A percentile compares a stretch with the other conserved stretches of the same genome.
These are phyloP conservation scores for Castanopsis chinensis DNA, from an alignment of 306 rosid genomes.

Conservation along the genomic window DNA sequence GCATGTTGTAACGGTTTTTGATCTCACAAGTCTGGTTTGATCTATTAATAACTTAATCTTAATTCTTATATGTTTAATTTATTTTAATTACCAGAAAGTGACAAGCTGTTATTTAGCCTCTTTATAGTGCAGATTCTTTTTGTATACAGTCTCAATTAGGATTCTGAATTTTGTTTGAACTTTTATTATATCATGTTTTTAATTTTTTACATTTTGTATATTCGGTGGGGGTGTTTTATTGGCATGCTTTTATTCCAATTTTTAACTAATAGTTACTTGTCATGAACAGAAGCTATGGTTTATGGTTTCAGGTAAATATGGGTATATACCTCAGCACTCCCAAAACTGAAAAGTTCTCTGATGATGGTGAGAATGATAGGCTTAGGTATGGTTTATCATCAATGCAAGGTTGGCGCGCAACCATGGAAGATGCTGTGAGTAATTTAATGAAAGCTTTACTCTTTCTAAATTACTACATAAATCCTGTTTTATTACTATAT, in stretches of 20 bases:
- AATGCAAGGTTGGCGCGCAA: slow-evolving; percentile 99
- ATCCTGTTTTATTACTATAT: background rate
- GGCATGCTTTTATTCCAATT: background rate
- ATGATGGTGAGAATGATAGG: slow-evolving; percentile 69
- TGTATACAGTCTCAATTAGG: background rate
- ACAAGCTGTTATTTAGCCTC: background rate
- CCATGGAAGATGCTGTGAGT: slow-evolving; percentile 99
- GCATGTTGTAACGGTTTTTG: background rate
- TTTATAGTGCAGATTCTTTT: background rate
- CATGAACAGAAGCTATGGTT: background rate
- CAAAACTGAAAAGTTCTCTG: slow-evolving; percentile 86
- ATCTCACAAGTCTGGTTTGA: background rate
- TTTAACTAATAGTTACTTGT: background rate
- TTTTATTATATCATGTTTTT: background rate
- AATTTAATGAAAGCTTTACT: slow-evolving; percentile 21
- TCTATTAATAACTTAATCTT: background rate
- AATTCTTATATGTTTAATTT: background rate
- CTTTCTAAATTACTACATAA: slow-evolving; percentile 13
- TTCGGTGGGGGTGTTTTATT: background rate
- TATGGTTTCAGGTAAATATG: slow-evolving; percentile 50
- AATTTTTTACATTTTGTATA: background rate
- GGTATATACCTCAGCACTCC: slow-evolving; percentile 94
- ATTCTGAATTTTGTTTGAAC: background rate
- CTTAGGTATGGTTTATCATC: slow-evolving; percentile 88
- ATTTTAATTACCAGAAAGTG: background rate